Percentiles rank a stretch among this genome's conserved stretches.
Conservation (phyloP, 1,284 basidiomycete genomes). For the Cutaneotrichosporon cavernicola region DNA sequence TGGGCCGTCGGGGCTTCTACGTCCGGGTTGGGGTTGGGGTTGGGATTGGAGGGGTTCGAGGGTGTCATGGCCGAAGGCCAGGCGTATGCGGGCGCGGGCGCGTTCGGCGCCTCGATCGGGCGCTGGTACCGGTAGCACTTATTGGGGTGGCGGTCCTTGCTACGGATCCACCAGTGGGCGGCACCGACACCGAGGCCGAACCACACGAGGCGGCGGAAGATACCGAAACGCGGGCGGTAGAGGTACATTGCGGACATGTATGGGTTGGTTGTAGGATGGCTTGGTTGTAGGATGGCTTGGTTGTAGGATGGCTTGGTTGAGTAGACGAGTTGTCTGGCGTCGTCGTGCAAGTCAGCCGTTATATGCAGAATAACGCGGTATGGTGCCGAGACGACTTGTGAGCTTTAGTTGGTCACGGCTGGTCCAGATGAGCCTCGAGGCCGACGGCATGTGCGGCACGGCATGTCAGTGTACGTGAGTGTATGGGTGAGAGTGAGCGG, state of each 20-base stretch:
- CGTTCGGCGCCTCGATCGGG: background rate
- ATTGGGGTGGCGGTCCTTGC: background rate
- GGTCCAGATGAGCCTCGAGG: background rate
- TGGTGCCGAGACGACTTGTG: constrained; percentile 6
- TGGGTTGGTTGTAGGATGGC: background rate
- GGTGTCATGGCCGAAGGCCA: constrained; percentile 3
- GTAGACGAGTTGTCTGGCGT: background rate
- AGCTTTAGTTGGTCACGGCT: background rate
- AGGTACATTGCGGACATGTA: background rate
- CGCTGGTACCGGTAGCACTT: background rate
- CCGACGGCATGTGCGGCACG: background rate
- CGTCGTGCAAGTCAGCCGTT: background rate
- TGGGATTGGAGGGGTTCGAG: background rate
- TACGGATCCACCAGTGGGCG: constrained; percentile 2
- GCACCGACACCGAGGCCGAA: constrained; percentile 3
- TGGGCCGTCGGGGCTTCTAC: background rate
- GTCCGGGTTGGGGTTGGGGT: background rate
- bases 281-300: background rate
- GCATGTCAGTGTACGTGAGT: background rate
- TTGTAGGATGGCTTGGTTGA: background rate
- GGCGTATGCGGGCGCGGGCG: background rate
- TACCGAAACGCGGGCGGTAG: constrained; percentile 4
- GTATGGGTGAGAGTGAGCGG: background rate
- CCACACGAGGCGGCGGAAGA: constrained; percentile 7
- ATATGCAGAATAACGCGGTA: background rate